Evolutionary conservation across 83 land plant species (phyloP), one percentile per base, ranked within the genome.

Genomic region (Larix sibirica): DNA sequence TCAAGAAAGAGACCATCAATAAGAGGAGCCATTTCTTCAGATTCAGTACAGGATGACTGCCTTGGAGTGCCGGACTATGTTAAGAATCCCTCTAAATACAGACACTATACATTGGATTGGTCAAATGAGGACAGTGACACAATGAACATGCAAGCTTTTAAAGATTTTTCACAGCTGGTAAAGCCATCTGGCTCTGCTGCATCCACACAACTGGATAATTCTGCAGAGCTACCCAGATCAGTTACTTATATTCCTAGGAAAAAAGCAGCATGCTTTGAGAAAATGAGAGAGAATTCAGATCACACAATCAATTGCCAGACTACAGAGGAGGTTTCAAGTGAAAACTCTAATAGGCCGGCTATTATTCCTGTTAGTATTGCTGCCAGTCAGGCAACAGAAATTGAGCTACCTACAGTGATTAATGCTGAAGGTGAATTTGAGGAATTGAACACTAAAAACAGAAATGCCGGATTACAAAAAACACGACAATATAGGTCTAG

Each of bases 81-180:
- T 16, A 87, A 73, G 54, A 88, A 96, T 70, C 98, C 97, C 24
- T 90, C 90, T n/a, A 96, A 88, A 50, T 96, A 96, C 67, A 91
- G 88, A 26, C 88, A 86, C 80, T 96, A 96, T 83, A 93, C 95
- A 10, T 74, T 96, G 44, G 97, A 94, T 74, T 82, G 87, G 80
- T 80, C 92, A 17, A 82, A 77, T 20, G 95, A 91, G 18, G 62
- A 88, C 0, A 90, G 91, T 80, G 94, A 91, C 42, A 83, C 81
- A n/a, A 61, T 50, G 68, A 96, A 96, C 79, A 65, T 68, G 62
- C 83, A 84, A 44, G 98, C 95, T 38, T 96, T 87, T 70, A 79
- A 81, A 81, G 88, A 89, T 59, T 87, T 88, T 23, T 71, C 83
- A 2, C 76, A 84, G 58, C 6, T 81, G 36, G 28, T 90, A 84